These are phyloP conservation scores for Arachis hypogaea DNA, from an alignment of 306 rosid species.

Conservation along the genomic window DNA sequence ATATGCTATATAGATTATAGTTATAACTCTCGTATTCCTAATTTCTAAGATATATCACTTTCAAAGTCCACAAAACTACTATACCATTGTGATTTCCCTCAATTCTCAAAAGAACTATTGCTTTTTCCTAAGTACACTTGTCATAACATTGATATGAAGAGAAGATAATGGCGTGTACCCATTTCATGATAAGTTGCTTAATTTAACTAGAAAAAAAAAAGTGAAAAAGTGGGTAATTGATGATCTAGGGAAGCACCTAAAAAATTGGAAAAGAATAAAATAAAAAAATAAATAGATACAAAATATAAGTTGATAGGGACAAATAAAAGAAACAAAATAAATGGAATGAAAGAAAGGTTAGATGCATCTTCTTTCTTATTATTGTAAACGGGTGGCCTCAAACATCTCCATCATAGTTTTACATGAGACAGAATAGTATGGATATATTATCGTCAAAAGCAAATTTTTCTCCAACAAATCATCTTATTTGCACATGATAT, in stretches of 20 bases:
- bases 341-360: conserved; percentile 23
- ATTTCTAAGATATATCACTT: conserved; percentile 21
- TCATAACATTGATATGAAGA: conserved; percentile 12
- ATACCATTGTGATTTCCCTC: background rate
- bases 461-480: conserved; percentile 41
- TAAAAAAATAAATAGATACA: background rate
- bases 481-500: conserved; percentile 53
- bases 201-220: conserved; percentile 16
- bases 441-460: conserved; percentile 26
- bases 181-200: conserved; percentile 27
- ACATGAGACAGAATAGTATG: conserved; percentile 44
- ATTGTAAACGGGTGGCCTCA: conserved; percentile 37
- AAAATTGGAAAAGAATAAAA: background rate
- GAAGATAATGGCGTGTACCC: background rate
- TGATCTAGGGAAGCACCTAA: conserved; percentile 27
- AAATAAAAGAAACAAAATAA: conserved; percentile 37
- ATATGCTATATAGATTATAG: background rate
- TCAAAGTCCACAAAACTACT: background rate
- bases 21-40: background rate
- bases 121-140: conserved; percentile 4
- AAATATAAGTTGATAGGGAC: conserved; percentile 37
- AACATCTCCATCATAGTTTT: conserved; percentile 44
- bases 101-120: background rate
- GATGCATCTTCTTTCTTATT: conserved; percentile 22
- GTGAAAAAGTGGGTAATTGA: background rate